Evolutionary conservation across 2,329 filamentous ascomycete species (phyloP), one percentile per base, ranked within the genome.

Genomic region (Chaetomiaceae sp.): DNA sequence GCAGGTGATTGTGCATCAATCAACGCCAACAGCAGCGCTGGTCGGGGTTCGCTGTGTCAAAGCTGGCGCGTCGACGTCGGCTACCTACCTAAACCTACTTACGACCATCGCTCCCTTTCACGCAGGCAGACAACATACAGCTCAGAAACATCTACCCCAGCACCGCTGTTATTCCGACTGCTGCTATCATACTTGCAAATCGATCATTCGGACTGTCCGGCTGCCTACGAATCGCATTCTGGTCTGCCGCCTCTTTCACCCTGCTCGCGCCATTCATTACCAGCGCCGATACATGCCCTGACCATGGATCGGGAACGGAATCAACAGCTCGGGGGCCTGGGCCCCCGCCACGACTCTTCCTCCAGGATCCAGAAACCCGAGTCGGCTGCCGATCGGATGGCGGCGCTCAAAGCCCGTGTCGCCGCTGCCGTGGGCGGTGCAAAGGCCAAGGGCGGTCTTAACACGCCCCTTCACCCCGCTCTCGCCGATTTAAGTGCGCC

Each of bases 391-490:
- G 74, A 88, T 65, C 74, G 79, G 53, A 72, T 91, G 54, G 88
- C 87, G 38, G 83, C 85, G 35, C 76, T 94, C 61, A 90, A 85
- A 65, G 86, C 86, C 19, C 78, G 87, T 56, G 84, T 93, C 11
- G 84, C 85, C 38, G 86, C 86, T 40, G 86, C 86, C 43, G 84
- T 87, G 38, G 78, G 71, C 52, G 69, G 69, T 17, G 75, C 66
- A 51, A 84, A 73, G 55, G 69, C 72, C 9, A 77, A 74, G 53
- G 85, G 86, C 48, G 86, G 86, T 17, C 67, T 90, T 37, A 84
- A 86, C 55, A 81, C 88, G 22, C 85, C 84, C 22, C 70, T 91
- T 46, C 86, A 91, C 62, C 88, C 88, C 26, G 85, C 85, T 7
- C 72, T 95, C 8, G 75, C 79, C 57, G 73, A 78, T 47, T 62